phyloP scores from a whole-genome alignment of 1,284 basidiomycete species.

The Pascua guehoae region DNA sequence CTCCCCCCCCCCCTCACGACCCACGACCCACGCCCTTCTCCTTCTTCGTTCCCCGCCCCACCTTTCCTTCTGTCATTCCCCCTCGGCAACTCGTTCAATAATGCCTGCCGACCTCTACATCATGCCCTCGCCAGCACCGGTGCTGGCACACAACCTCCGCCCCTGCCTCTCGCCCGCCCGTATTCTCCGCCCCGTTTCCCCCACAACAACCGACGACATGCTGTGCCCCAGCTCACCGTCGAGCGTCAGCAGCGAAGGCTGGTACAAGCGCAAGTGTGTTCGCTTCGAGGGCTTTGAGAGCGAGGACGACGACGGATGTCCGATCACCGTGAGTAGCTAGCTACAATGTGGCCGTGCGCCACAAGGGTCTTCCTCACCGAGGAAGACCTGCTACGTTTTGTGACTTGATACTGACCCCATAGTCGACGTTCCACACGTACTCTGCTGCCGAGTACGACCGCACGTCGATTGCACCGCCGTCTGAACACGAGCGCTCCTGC shows the following conservation, averaged over 20 bases:
- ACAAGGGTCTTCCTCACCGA: no score
- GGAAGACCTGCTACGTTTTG: not conserved
- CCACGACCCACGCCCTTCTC: not conserved
- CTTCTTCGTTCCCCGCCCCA: not conserved
- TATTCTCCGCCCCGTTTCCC: constrained; percentile 10
- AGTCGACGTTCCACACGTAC: constrained; percentile 47
- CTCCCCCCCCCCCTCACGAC: no score
- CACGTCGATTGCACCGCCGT: constrained; percentile 49
- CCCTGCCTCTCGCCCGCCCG: constrained; percentile 41
- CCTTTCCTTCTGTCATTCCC: no score
- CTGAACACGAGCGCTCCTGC: constrained; percentile 45
- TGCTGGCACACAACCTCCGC: constrained; percentile 32
- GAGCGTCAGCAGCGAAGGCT: constrained; percentile 9
- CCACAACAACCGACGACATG: constrained; percentile 3
- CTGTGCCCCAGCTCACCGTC: constrained; percentile 7
- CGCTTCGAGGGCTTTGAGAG: constrained; percentile 32
- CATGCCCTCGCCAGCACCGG: constrained; percentile 10
- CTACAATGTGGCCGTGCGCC: not conserved
- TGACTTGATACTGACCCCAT: not conserved
- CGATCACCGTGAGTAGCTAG: constrained; percentile 37
- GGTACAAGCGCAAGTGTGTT: constrained; percentile 35
- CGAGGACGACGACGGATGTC: constrained; percentile 27
- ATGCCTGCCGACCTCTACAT: constrained; percentile 12
- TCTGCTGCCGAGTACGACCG: constrained; percentile 49
- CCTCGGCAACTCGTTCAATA: not conserved